These are phyloP conservation scores for Phytophthora sp. DNA, from an alignment of 352 stramenopile genomes.

Conservation along the genomic window DNA sequence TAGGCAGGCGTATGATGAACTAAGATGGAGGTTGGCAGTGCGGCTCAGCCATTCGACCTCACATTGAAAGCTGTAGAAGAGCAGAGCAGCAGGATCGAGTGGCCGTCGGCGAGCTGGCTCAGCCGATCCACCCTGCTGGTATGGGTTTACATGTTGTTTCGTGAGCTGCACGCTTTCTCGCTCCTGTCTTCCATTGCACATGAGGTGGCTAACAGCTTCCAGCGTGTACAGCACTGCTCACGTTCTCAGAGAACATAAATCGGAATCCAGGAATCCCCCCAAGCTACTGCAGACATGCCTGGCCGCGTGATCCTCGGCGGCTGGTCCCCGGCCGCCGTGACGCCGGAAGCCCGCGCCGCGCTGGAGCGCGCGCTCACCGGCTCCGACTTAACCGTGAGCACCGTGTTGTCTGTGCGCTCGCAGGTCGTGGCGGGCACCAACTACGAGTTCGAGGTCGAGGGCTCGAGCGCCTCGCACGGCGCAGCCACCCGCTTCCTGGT, in stretches of 20 bases:
- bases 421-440: constrained; percentile 50
- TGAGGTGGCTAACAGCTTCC: constrained; percentile 1
- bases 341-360: constrained; percentile 24
- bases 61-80: constrained; percentile 10
- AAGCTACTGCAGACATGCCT: constrained; percentile 17
- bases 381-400: constrained; percentile 29
- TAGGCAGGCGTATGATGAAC: constrained; percentile 23
- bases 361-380: constrained; percentile 26
- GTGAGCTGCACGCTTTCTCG: constrained; percentile 13
- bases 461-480: constrained; percentile 29
- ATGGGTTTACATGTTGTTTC: constrained; percentile 33
- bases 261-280: background rate
- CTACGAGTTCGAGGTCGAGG: constrained; percentile 48
- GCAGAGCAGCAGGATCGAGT: background rate
- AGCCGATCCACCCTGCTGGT: background rate
- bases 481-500: constrained; percentile 28
- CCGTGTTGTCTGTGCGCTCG: constrained; percentile 33
- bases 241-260: constrained; percentile 16
- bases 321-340: constrained; percentile 23
- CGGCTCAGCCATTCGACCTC: background rate
- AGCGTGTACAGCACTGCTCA: background rate
- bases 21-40: background rate
- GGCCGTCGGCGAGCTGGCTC: background rate
- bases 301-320: constrained; percentile 26
- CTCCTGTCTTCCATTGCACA: background rate